Evolutionary conservation across 192 early-diverging fungal species (phyloP).

Genomic region (Coemansia sp.): DNA sequence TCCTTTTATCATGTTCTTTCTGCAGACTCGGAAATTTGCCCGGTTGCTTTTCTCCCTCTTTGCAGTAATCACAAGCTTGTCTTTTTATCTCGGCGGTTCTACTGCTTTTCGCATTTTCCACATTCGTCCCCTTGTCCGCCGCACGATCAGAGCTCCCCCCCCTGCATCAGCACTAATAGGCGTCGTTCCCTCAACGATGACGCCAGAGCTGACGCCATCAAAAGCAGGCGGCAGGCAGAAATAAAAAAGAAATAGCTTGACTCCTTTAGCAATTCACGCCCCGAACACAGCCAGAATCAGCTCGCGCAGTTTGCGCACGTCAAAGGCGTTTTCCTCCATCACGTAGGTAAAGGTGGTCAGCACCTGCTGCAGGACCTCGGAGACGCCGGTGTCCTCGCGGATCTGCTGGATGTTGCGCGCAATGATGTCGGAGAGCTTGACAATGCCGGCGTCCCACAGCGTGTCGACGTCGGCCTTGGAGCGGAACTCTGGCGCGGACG

Average conservation of each 20-base stretch:
- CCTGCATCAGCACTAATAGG: too few species aligned
- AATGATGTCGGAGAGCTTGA: conserved; percentile 77
- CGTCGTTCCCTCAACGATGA: too few species aligned
- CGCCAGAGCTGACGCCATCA: too few species aligned
- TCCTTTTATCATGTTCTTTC: not conserved
- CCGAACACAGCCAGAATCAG: conserved; percentile 53
- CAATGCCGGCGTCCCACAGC: conserved; percentile 85
- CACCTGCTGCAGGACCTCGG: conserved; percentile 69
- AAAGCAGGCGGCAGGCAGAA: too few species aligned
- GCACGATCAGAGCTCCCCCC: too few species aligned
- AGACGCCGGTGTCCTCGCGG: conserved; percentile 74
- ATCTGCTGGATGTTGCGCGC: conserved; percentile 79
- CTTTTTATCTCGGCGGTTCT: not conserved
- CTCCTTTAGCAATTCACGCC: conserved; percentile 5
- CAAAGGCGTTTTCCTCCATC: conserved; percentile 62
- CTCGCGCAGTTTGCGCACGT: conserved; percentile 57
- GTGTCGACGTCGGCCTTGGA: conserved; percentile 81
- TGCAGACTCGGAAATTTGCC: not conserved
- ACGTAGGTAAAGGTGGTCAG: conserved; percentile 89
- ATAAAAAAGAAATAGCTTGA: not conserved
- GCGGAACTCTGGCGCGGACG: conserved; percentile 87
- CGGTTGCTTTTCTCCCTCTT: not conserved
- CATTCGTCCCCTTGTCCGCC: too few species aligned
- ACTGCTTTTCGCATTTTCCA: too few species aligned
- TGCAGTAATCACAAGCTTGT: not conserved